Percentiles rank a stretch among this genome's conserved stretches.
phyloP scores from a whole-genome alignment of 2,329 filamentous ascomycete species.

The Pseudocercospora pini-densiflorae region DNA sequence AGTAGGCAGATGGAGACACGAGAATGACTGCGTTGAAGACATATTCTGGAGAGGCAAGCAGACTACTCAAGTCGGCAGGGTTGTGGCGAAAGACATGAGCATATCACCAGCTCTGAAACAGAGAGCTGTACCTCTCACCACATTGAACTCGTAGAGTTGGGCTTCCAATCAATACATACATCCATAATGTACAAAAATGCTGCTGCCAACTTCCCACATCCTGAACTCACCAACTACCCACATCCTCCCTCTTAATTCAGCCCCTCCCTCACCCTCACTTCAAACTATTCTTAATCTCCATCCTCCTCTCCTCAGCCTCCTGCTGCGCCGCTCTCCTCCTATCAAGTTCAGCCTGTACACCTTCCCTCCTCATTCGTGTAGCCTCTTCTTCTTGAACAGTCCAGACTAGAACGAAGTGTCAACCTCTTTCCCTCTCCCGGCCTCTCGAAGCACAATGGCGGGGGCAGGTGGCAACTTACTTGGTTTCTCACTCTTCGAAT shows the following conservation, averaged over 20 bases:
- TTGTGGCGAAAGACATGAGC: too few relatives aligned
- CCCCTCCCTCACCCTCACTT: conserved; percentile 21
- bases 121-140: background rate
- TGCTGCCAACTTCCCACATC: too few relatives aligned
- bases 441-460: too few relatives aligned
- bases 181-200: background rate
- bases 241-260: background rate
- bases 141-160: background rate
- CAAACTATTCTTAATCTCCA: conserved; percentile 41
- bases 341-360: conserved; percentile 36
- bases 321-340: conserved; percentile 35
- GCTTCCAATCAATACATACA: background rate
- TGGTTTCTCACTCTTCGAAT: conserved; percentile 87
- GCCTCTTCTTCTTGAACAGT: conserved; percentile 42
- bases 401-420: conserved; percentile 37
- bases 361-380: conserved; percentile 30
- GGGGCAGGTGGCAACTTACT: too few relatives aligned
- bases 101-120: too few relatives aligned
- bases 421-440: too few relatives aligned
- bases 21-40: too few relatives aligned
- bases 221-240: too few relatives aligned
- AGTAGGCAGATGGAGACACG: too few relatives aligned
- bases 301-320: conserved; percentile 36
- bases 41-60: too few relatives aligned
- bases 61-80: too few relatives aligned